Evolutionary conservation across 306 rosid species (phyloP).

Genomic region (Begonia masoniana): DNA sequence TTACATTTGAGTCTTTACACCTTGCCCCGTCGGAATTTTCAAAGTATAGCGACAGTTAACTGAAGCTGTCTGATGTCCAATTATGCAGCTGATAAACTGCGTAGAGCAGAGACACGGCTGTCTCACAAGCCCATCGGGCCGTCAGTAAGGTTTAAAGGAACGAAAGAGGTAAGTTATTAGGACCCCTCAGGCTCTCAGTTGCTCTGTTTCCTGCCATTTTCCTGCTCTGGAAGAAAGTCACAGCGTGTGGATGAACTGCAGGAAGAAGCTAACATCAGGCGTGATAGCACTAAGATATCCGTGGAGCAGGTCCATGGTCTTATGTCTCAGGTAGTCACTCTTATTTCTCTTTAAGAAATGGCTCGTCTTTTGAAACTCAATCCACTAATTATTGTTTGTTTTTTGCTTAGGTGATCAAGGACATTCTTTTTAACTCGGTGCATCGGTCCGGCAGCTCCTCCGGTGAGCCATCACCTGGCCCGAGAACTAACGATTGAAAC

Average conservation of each 20-base stretch:
- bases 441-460: conserved; percentile 42
- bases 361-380: too few relatives aligned
- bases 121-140: conserved; percentile 21
- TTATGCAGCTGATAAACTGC: conserved; percentile 85
- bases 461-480: conserved; percentile 54
- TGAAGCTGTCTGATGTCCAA: too few relatives aligned
- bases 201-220: too few relatives aligned
- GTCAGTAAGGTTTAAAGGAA: conserved; percentile 20
- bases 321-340: conserved; percentile 65
- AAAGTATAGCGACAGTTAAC: not conserved
- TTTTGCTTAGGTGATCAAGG: conserved; percentile 67
- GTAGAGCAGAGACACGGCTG: conserved; percentile 66
- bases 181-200: too few relatives aligned
- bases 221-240: too few relatives aligned
- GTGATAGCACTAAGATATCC: conserved; percentile 86
- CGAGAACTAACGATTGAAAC: conserved; percentile 86
- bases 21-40: conserved; percentile 7
- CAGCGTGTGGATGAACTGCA: conserved; percentile 10
- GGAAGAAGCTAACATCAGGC: conserved; percentile 92
- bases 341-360: not conserved
- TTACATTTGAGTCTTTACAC: conserved; percentile 1
- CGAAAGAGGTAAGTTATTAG: conserved; percentile 44
- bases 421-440: conserved; percentile 77
- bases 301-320: conserved; percentile 96
- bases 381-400: not conserved